Percentiles rank a stretch among this genome's conserved stretches.
Conservation (phyloP, 1,284 basidiomycete genomes). For the Irpex lacteus region DNA sequence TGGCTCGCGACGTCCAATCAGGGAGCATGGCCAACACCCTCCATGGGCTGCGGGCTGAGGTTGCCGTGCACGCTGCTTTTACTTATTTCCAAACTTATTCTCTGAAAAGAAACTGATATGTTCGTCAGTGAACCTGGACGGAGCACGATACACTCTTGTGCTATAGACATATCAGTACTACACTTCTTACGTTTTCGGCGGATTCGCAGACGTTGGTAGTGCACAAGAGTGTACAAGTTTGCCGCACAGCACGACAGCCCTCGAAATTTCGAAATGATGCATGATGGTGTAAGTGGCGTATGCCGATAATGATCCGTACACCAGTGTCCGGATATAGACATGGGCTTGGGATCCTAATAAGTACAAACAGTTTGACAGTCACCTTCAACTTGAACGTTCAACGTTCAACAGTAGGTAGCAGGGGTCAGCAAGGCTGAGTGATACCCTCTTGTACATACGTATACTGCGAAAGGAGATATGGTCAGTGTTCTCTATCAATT, state of each 20-base stretch:
- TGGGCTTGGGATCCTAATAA: background rate
- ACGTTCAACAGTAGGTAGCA: too few species aligned
- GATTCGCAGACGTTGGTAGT: background rate
- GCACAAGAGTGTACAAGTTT: background rate
- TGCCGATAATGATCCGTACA: background rate
- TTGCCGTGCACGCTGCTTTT: background rate
- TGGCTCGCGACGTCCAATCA: background rate
- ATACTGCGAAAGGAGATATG: too few species aligned
- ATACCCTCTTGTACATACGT: too few species aligned
- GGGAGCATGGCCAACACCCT: background rate
- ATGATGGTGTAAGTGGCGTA: background rate
- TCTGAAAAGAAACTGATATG: background rate
- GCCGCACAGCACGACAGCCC: background rate
- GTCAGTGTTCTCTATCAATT: too few species aligned
- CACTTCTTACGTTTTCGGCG: background rate
- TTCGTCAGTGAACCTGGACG: background rate
- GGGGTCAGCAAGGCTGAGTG: too few species aligned
- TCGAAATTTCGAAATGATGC: background rate
- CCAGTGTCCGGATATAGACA: background rate
- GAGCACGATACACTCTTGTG: too few species aligned
- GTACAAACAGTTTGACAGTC: background rate
- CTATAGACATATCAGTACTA: background rate
- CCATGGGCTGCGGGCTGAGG: background rate
- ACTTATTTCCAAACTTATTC: background rate
- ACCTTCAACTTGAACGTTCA: too few species aligned